Conservation (phyloP, 768 basidiomycete species). For the Tricholoma matsutake region DNA sequence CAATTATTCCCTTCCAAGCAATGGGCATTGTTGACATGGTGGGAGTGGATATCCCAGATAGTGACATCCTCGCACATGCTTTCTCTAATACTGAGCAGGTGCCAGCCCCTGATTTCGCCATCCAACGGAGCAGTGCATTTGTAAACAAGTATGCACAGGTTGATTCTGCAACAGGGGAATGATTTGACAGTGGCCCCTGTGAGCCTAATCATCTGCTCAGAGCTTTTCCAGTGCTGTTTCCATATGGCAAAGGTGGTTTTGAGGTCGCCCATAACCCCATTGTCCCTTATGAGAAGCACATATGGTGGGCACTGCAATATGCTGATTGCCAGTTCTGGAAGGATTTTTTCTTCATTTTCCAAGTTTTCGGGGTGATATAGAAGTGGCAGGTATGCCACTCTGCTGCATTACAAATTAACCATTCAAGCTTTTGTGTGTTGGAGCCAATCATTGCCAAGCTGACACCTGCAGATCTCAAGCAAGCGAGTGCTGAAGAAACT, state of each 20-base stretch:
- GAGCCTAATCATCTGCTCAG: constrained; percentile 2
- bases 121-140: constrained; percentile 1
- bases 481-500: constrained; percentile 35
- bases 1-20: neutral
- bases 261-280: neutral
- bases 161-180: neutral
- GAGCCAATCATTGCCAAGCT: neutral
- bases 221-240: neutral
- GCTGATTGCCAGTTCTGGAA: constrained; percentile 26
- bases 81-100: neutral
- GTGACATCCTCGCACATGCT: neutral
- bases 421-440: neutral
- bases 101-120: constrained; percentile 9
- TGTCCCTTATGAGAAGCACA: constrained; percentile 28
- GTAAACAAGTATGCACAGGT: constrained; percentile 8
- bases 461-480: constrained; percentile 18
- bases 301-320: constrained; percentile 28
- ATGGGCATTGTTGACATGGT: neutral
- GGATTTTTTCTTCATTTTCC: constrained; percentile 26
- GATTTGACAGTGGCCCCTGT: constrained; percentile 1
- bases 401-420: constrained; percentile 29
- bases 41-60: neutral
- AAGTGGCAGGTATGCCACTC: constrained; percentile 22
- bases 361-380: constrained; percentile 28
- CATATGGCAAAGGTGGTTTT: neutral